phyloP scores from a whole-genome alignment of 768 basidiomycete species.

The Trametopsis cervina region DNA sequence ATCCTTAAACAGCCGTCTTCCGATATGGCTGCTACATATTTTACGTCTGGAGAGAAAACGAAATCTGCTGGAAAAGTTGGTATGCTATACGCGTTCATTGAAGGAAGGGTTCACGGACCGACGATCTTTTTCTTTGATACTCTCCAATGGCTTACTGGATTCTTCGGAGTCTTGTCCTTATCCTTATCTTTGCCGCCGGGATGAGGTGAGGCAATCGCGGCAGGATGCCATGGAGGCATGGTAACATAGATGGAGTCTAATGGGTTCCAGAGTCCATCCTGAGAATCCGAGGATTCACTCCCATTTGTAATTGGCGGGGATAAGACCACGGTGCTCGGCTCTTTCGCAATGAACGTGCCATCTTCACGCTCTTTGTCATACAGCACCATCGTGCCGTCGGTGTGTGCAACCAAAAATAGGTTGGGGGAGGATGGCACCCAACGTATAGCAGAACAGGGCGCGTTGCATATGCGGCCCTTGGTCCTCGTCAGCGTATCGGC shows the following conservation, averaged over 20 bases:
- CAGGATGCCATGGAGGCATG: slow-evolving; percentile 82
- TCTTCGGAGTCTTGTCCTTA: slow-evolving; percentile 69
- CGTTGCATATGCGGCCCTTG: slow-evolving; percentile 71
- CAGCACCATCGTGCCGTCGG: slow-evolving; percentile 82
- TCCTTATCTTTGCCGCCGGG: slow-evolving; percentile 45
- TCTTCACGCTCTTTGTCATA: slow-evolving; percentile 92
- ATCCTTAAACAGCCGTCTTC: slow-evolving; percentile 91
- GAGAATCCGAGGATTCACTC: slow-evolving; percentile 15
- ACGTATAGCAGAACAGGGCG: slow-evolving; percentile 81
- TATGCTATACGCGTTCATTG: neutral
- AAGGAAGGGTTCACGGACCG: slow-evolving; percentile 37
- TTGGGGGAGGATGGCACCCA: slow-evolving; percentile 82
- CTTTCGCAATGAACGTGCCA: slow-evolving; percentile 59
- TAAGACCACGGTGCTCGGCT: slow-evolving; percentile 34
- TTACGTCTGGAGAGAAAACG: slow-evolving; percentile 89
- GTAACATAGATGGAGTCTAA: slow-evolving; percentile 71
- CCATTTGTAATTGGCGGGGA: slow-evolving; percentile 19
- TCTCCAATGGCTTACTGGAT: slow-evolving; percentile 89
- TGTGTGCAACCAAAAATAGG: slow-evolving; percentile 81
- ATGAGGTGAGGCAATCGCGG: slow-evolving; percentile 36
- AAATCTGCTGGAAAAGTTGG: slow-evolving; percentile 47
- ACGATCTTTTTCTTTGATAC: slow-evolving; percentile 65
- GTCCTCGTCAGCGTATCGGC: slow-evolving; percentile 4
- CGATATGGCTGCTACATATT: slow-evolving; percentile 82
- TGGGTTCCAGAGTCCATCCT: slow-evolving; percentile 65